Evolutionary conservation across 2,329 filamentous ascomycete genomes (phyloP), one percentile per base, ranked within the genome.

Genomic region (Phoma sp.): DNA sequence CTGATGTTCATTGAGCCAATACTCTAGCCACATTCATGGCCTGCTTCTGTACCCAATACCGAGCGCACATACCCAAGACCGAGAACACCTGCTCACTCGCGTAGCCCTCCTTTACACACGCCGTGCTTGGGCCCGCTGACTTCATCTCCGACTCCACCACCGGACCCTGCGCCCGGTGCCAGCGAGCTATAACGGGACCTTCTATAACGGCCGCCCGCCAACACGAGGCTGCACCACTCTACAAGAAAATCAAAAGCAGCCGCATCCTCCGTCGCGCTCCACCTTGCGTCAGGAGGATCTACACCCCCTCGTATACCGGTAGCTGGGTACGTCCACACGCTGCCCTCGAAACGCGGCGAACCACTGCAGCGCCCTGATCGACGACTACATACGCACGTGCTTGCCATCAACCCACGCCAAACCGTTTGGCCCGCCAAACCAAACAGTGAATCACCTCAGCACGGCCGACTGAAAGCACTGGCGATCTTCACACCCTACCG

Each of bases 1-100:
- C 10, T 47, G 37, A 47, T 53, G 42, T 53, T 47, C 50, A 47
- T 53, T 53, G 50, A 42, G 17, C 50, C 50, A 53, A 53, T 53
- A 53, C 39, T 21, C 34, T 34, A 40, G 21, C 42, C 17, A 40
- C 26, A 20, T 18, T 36, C 20, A 36, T 33, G 15, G 17, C 21
- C 50, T 53, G 42, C 50, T 32, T 53, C 49, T 42, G 50, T 53
- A 33, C 32, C 25, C 42, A 37, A 30, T 28, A 42, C 50, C 50
- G 50, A 38, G 29, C 17, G 18, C 5, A 15, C 15, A 5, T 5
- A 5, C 23, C 18, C 20, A 39, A 3, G 17, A 9, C 11, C 45
- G 11, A 30, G n/a, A n/a, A n/a, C n/a, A n/a, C n/a, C 20, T 20
- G 29, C 21, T 12, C 21, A 23, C 21, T 12, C 28, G 20, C 17